Conservation (phyloP, 2,329 filamentous ascomycete species). For the Claviceps sp. region DNA sequence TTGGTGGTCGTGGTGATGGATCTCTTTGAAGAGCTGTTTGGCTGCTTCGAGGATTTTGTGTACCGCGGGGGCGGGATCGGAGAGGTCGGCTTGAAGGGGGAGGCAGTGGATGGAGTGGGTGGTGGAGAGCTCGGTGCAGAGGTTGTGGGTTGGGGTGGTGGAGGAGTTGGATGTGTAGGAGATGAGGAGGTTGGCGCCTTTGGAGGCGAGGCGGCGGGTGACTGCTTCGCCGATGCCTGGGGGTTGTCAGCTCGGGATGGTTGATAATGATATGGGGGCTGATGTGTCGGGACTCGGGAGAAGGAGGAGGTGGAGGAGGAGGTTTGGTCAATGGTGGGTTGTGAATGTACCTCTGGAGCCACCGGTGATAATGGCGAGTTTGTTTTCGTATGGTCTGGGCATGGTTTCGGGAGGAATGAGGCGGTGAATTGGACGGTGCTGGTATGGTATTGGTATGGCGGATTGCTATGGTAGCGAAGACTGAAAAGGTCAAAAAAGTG, state of each 20-base stretch:
- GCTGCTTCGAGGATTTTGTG: conserved; percentile 18
- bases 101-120: conserved; percentile 24
- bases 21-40: conserved; percentile 10
- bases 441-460: too few species aligned
- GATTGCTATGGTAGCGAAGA: too few species aligned
- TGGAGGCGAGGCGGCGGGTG: conserved; percentile 42
- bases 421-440: too few species aligned
- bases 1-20: conserved; percentile 10
- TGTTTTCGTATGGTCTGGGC: conserved; percentile 17
- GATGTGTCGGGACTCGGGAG: too few species aligned
- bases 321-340: not conserved
- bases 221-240: conserved; percentile 42
- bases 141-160: conserved; percentile 28
- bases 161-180: conserved; percentile 47
- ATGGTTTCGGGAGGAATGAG: conserved; percentile 1
- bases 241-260: too few species aligned
- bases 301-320: not conserved
- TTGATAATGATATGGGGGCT: too few species aligned
- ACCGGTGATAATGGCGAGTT: conserved; percentile 21
- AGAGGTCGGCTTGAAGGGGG: conserved; percentile 18
- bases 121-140: conserved; percentile 32
- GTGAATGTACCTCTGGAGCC: conserved; percentile 18
- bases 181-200: conserved; percentile 45
- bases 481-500: too few species aligned
- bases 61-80: conserved; percentile 12